These are phyloP conservation scores for Abelmoschus esculentus DNA, from an alignment of 345 rosid genomes.

Conservation along the genomic window DNA sequence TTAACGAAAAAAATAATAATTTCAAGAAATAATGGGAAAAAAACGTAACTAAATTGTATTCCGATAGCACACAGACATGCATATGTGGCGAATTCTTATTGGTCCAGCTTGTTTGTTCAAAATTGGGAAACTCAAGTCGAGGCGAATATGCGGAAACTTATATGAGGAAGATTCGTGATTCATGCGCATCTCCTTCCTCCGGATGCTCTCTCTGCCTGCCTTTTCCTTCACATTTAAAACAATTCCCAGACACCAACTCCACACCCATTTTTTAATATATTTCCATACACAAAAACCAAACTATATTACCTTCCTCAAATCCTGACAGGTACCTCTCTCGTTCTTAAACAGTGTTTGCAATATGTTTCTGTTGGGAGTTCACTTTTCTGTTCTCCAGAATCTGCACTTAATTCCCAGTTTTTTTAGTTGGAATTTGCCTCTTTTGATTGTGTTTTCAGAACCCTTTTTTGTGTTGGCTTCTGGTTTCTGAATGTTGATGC, in stretches of 20 bases:
- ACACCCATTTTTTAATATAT: not conserved
- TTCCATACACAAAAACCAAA: not conserved
- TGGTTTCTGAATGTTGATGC: not conserved
- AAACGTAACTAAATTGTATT: no score
- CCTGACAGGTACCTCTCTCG: not conserved
- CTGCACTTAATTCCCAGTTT: not conserved
- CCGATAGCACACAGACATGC: no score
- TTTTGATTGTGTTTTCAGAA: not conserved
- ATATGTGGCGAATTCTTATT: no score
- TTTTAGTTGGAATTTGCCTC: not conserved
- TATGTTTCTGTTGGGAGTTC: not conserved
- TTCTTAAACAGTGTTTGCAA: not conserved
- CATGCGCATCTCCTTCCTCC: slow-evolving; percentile 12
- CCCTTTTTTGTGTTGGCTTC: not conserved
- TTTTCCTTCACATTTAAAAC: not conserved
- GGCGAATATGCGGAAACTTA: slow-evolving; percentile 13
- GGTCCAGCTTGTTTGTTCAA: no score
- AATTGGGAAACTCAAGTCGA: not conserved
- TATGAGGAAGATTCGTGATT: slow-evolving; percentile 16
- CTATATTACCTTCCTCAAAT: not conserved
- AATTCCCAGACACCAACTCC: no score
- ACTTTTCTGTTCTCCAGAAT: not conserved
- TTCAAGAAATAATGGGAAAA: no score
- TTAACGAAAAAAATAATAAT: no score
- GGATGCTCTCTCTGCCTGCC: not conserved